Conservation (phyloP, 2,329 filamentous ascomycete genomes). For the Neurospora sp. region DNA sequence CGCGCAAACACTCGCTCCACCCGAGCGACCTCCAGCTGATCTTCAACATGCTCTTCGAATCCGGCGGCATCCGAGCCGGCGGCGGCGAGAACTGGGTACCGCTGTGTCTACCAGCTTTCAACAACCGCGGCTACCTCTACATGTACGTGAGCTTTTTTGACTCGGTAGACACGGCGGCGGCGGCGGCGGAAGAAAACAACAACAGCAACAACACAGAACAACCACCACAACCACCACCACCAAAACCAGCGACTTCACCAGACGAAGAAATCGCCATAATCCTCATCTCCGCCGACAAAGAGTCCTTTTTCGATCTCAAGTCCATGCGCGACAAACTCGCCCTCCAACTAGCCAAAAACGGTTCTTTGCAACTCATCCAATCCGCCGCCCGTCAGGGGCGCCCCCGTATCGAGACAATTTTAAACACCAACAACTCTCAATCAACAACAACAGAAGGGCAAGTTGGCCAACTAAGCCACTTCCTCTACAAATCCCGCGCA, state of each 20-base stretch:
- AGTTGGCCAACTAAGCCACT: conserved; percentile 61
- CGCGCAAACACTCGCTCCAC: conserved; percentile 89
- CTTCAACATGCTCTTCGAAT: conserved; percentile 99
- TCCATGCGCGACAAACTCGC: conserved; percentile 55
- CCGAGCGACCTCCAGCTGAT: conserved; percentile 92
- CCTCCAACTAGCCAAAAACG: conserved; percentile 64
- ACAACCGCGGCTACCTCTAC: conserved; percentile 91
- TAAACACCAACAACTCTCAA: conserved; percentile 51
- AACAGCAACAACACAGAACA: conserved; percentile 32
- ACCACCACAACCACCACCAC: conserved; percentile 13
- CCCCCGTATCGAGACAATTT: conserved; percentile 59
- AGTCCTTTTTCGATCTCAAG: conserved; percentile 85
- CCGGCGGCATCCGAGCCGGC: conserved; percentile 79
- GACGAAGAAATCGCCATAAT: conserved; percentile 73
- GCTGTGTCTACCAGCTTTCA: conserved; percentile 90
- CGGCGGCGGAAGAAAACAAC: conserved; percentile 28
- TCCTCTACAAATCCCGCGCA: conserved; percentile 85
- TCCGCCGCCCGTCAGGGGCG: conserved; percentile 62
- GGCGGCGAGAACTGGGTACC: conserved; percentile 96
- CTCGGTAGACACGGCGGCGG: conserved; percentile 30
- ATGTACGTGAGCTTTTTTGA: conserved; percentile 98
- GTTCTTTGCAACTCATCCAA: conserved; percentile 64
- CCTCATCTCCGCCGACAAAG: conserved; percentile 84
- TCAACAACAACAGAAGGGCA: conserved; percentile 27
- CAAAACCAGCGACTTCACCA: conserved; percentile 19